Base-by-base conservation (phyloP, 768 basidiomycete species). In the Lyophyllum semitale region DNA sequence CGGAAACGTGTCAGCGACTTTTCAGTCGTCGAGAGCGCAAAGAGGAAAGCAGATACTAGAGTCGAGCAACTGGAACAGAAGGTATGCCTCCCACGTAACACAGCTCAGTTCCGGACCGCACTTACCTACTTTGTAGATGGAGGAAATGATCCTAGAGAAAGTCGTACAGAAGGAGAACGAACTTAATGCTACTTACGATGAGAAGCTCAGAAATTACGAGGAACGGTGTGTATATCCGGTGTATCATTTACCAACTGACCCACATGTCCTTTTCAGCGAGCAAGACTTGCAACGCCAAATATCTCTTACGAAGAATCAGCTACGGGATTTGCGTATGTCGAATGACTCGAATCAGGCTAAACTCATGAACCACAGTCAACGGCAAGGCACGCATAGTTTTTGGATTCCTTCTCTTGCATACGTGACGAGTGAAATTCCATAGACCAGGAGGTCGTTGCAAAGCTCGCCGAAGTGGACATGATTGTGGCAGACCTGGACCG, bases 141-240 rank as follows among this genome's bases (percentile, higher is more conserved):
- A 98, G 22, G 88, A 89, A 42, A 77, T 95, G 75, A 92, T 98
- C 53, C 81, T 85, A 57, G 96, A 98, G 61, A 89, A 88, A 65
- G 89, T 98, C 30, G 75, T 78, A 3, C 90, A 92, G 70, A 98
- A 98, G 73, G 93, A 98, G 75, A 96, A 95, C 53, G 97, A 98
- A 73, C 78, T 98, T 18, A 92, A 96, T 60, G 97, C 96, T 15
- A 95, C 92, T 5, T 98, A 97, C 60, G 97, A 99, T 64, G 97
- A 99, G 73, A 88, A 88, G 61, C 79, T 99, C 68, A 80, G 93
- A 48, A 99, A 98, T 70, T 98, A 96, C 63, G 95, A 95, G 70
- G 96, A 96, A 66, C 83, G 96, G 94, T 94, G 61, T 26, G 84
- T 70, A 11, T 20, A 37, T 23, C 4, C 29, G 25, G 6, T 35